Percentiles rank a stretch among this genome's conserved stretches.
Conservation (phyloP, 495 filamentous ascomycete genomes). For the Aspergillus steynii region DNA sequence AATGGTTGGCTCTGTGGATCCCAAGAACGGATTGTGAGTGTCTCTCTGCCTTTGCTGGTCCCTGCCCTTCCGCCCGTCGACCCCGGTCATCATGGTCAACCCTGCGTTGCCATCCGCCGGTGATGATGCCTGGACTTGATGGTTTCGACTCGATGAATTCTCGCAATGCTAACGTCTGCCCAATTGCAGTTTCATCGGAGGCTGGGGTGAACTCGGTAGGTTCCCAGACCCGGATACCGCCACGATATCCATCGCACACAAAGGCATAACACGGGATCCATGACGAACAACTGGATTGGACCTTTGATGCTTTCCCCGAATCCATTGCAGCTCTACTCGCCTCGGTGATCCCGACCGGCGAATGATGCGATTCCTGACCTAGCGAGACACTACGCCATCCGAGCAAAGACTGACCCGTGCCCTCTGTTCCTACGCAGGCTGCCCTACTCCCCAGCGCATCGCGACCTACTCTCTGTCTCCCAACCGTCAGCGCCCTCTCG, state of each 20-base stretch:
- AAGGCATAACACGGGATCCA: background rate
- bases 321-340: background rate
- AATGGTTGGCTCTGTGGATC: slow-evolving; percentile 68
- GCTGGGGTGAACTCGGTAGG: slow-evolving; percentile 86
- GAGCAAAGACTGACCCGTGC: background rate
- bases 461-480: slow-evolving; percentile 61
- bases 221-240: slow-evolving; percentile 23
- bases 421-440: slow-evolving; percentile 25
- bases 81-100: slow-evolving; percentile 18
- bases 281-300: background rate
- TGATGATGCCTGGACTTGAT: background rate
- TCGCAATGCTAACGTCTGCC: slow-evolving; percentile 26
- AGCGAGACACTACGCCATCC: background rate
- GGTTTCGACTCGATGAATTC: background rate
- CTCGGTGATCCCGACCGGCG: background rate
- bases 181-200: slow-evolving; percentile 71
- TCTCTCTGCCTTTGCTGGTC: slow-evolving; percentile 18
- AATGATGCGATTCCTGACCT: background rate
- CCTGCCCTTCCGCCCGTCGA: slow-evolving; percentile 18
- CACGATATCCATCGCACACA: background rate
- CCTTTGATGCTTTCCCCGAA: background rate
- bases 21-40: slow-evolving; percentile 73
- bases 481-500: slow-evolving; percentile 66
- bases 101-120: background rate
- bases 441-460: slow-evolving; percentile 61